phyloP scores from a whole-genome alignment of 1,139 yeast species.

The Taphrina wiesneri region DNA sequence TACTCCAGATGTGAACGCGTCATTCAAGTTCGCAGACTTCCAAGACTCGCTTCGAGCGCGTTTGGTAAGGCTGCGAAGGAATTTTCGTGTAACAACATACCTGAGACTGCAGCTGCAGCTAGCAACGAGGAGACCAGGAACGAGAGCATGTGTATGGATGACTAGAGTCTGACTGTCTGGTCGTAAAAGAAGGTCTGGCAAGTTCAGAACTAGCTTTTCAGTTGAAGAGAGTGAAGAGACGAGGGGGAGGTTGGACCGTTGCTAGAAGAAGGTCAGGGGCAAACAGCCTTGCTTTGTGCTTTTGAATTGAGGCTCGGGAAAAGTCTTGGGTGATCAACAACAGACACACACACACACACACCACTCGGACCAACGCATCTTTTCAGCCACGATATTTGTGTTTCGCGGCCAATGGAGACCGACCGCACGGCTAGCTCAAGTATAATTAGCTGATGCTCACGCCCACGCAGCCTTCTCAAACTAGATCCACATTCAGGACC shows the following conservation, averaged over 20 bases:
- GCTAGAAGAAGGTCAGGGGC: constrained; percentile 9
- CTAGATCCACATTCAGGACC: not conserved
- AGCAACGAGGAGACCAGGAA: constrained; percentile 12
- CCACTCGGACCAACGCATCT: constrained; percentile 5
- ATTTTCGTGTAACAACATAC: not conserved
- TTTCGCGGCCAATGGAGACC: not conserved
- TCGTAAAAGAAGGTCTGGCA: not conserved
- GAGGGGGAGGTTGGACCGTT: not conserved
- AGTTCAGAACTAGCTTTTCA: not conserved
- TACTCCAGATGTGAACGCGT: not conserved
- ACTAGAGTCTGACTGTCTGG: not conserved
- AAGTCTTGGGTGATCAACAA: constrained; percentile 8
- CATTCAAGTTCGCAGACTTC: not conserved
- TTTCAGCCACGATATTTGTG: not conserved
- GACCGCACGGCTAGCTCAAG: constrained; percentile 8
- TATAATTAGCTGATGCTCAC: constrained; percentile 1
- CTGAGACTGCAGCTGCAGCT: constrained; percentile 12
- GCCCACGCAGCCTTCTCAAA: constrained; percentile 1
- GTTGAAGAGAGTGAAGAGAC: not conserved
- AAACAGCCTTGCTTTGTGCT: constrained; percentile 9
- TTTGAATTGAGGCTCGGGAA: constrained; percentile 4
- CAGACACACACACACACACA: not conserved
- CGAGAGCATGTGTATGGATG: constrained; percentile 5
- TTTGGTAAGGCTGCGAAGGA: not conserved
- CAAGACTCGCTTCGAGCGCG: not conserved